Conservation (phyloP, 345 rosid species). For the Boechera retrofracta region DNA sequence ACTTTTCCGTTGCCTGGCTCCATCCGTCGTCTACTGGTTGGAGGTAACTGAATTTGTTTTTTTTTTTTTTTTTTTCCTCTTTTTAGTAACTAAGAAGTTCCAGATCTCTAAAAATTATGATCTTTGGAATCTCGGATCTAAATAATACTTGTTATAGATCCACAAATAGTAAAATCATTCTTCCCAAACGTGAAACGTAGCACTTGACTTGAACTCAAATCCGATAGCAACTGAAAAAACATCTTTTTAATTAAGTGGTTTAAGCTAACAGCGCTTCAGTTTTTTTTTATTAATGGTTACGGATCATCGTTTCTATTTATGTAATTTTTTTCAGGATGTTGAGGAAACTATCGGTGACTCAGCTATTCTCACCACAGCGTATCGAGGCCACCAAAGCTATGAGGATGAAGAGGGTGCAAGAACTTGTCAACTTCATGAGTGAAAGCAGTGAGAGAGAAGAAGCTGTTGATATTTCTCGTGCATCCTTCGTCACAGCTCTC, state of each 20-base stretch:
- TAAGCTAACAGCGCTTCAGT: not conserved
- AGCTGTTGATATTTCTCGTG: conserved; percentile 41
- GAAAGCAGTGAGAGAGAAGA: conserved; percentile 39
- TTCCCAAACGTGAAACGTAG: not conserved
- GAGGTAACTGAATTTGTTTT: conserved; percentile 14
- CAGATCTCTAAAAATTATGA: not conserved
- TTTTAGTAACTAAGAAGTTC: not conserved
- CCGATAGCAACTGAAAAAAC: not conserved
- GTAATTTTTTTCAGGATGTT: conserved; percentile 22
- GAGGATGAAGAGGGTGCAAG: conserved; percentile 40
- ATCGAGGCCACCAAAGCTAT: conserved; percentile 30
- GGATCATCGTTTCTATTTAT: not conserved
- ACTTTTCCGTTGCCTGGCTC: conserved; percentile 40
- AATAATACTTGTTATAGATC: not conserved
- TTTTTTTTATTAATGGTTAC: not conserved
- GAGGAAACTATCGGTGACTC: conserved; percentile 31
- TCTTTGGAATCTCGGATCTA: not conserved
- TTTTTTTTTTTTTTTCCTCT: not conserved
- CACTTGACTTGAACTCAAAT: not conserved
- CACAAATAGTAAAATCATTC: not conserved
- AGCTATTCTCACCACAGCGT: conserved; percentile 36
- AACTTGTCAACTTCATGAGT: conserved; percentile 29
- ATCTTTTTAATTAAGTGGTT: not conserved
- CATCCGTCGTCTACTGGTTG: conserved; percentile 36
- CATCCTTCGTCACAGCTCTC: conserved; percentile 37